Evolutionary conservation across 169 alveolate genomes (phyloP), one percentile per base, ranked within the genome.

Genomic region (Toxoplasma gondii): DNA sequence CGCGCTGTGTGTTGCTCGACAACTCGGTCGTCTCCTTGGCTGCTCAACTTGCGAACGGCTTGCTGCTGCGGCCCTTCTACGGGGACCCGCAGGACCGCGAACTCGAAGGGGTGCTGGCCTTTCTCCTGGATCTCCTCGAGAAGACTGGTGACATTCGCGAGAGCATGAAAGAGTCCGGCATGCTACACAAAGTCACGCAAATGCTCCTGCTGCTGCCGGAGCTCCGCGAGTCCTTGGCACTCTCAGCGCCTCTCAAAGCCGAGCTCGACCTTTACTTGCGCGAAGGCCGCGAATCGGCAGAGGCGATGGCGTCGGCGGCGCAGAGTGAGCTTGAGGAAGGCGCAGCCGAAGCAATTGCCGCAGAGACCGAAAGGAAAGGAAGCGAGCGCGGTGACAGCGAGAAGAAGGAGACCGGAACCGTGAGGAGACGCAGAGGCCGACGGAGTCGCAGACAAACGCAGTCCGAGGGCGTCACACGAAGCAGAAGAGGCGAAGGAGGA

Each of bases 1-100:
- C 83, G 43, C 93, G 93, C 58, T 58, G 86, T 43, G 82, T 88
- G 86, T 69, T 88, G 93, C 93, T 88, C 70, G 93, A 88, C 93
- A 88, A 88, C 86, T 43, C 80, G 43, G 49, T 82, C 7, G 86
- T 88, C 49, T 88, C 93, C 38, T 88, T 88, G 27, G 93, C 93
- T 22, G 86, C 93, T 27, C 93, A 88, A 39, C 54, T 88, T 7
- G 93, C 69, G 12, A 88, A 88, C 84, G 93, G 93, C 31, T 16
- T 88, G 69, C 39, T 53, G 83, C 67, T 88, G 38, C 53, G 84
- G 19, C 93, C 93, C 29, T 88, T 88, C 39, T 88, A 45, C 67
- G 93, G 93, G 24, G 84, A 67, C 93, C 93, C 93, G 17, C 80
- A 74, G 41, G 93, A 88, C 38, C 58, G 74, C 2, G 93, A 88